These are phyloP conservation scores for Elongisporangium anandrum DNA, from an alignment of 352 stramenopile species.

Conservation along the genomic window DNA sequence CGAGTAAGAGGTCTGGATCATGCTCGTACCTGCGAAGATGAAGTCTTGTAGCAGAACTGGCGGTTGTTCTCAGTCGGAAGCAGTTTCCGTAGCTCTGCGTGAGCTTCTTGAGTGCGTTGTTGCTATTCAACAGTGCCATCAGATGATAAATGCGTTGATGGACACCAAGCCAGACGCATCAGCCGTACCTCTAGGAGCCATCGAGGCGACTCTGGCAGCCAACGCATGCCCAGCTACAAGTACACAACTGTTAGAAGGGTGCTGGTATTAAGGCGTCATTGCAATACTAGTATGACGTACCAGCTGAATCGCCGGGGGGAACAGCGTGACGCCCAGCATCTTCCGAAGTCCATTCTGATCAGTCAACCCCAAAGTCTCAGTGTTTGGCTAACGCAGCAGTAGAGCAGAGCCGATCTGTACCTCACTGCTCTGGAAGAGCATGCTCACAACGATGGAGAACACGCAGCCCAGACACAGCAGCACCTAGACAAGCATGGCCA, in stretches of 20 bases:
- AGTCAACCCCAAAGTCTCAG: neutral
- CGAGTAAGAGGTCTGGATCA: neutral
- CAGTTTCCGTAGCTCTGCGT: conserved; percentile 18
- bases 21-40: neutral
- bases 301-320: conserved; percentile 61
- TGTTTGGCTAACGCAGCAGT: neutral
- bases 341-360: conserved; percentile 46
- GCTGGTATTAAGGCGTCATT: neutral
- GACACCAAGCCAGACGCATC: neutral
- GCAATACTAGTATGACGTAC: conserved; percentile 13
- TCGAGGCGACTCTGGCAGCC: conserved; percentile 61
- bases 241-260: neutral
- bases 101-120: conserved; percentile 41
- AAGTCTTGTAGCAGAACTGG: neutral
- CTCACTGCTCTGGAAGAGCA: conserved; percentile 28
- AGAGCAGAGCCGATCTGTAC: conserved; percentile 2
- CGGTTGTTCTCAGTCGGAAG: conserved; percentile 9
- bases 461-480: conserved; percentile 73
- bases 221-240: conserved; percentile 54
- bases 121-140: conserved; percentile 19
- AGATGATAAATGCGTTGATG: neutral
- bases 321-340: conserved; percentile 57
- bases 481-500: conserved; percentile 21
- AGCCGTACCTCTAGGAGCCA: conserved; percentile 51
- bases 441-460: conserved; percentile 53